Percentiles rank a stretch among this genome's conserved stretches.
These are phyloP conservation scores for Cardamine occulta DNA, from an alignment of 345 rosid species.

Conservation along the genomic window DNA sequence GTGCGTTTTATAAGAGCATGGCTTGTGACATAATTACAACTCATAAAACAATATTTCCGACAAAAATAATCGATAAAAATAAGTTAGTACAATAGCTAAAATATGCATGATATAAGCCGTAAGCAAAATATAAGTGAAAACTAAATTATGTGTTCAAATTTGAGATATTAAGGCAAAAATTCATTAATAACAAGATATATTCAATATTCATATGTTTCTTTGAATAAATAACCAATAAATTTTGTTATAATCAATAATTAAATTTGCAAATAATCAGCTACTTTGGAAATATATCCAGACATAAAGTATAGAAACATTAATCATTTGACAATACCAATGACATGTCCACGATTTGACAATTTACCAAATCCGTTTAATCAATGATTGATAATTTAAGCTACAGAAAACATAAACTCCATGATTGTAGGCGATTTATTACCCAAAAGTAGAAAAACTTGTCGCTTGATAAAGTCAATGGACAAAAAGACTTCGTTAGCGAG, in stretches of 20 bases:
- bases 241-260: not conserved
- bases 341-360: constrained; percentile 2
- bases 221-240: too few relatives aligned
- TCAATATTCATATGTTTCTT: too few relatives aligned
- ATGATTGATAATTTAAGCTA: not conserved
- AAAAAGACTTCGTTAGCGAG: constrained; percentile 30
- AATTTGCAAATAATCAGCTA: not conserved
- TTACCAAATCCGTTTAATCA: not conserved
- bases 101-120: too few relatives aligned
- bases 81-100: too few relatives aligned
- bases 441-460: not conserved
- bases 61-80: too few relatives aligned
- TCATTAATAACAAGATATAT: too few relatives aligned
- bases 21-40: too few relatives aligned
- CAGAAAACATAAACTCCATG: not conserved
- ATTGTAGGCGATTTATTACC: not conserved
- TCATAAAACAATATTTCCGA: too few relatives aligned
- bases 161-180: too few relatives aligned
- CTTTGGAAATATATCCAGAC: not conserved
- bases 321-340: not conserved
- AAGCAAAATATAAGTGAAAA: too few relatives aligned
- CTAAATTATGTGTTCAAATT: too few relatives aligned
- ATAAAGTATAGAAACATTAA: not conserved
- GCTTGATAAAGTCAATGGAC: constrained; percentile 14
- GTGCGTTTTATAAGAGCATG: too few relatives aligned